Evolutionary conservation across 768 basidiomycete species (phyloP).

Genomic region (Mycena venus): DNA sequence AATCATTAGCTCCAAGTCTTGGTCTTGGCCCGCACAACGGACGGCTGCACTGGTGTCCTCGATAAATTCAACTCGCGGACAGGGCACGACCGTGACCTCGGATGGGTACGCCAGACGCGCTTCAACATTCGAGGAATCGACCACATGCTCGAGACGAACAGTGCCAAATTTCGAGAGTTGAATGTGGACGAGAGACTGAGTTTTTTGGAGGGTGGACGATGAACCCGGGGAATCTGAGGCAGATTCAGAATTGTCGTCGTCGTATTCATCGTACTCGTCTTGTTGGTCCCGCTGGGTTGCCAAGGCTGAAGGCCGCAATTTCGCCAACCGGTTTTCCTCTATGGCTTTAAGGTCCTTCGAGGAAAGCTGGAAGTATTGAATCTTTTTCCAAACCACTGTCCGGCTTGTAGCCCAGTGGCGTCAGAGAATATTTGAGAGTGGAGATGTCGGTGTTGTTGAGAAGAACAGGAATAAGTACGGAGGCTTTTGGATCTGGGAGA

Average conservation of each 20-base stretch:
- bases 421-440: slow-evolving; percentile 79
- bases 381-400: slow-evolving; percentile 56
- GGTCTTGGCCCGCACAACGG: slow-evolving; percentile 79
- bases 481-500: slow-evolving; percentile 64
- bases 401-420: slow-evolving; percentile 67
- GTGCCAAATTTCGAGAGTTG: slow-evolving; percentile 80
- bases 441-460: slow-evolving; percentile 91
- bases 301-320: slow-evolving; percentile 51
- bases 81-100: slow-evolving; percentile 83
- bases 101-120: slow-evolving; percentile 78
- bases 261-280: slow-evolving; percentile 77
- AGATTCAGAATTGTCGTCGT: slow-evolving; percentile 73
- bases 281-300: slow-evolving; percentile 45
- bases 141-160: slow-evolving; percentile 79
- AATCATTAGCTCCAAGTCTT: slow-evolving; percentile 69
- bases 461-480: slow-evolving; percentile 83
- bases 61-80: slow-evolving; percentile 82
- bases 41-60: slow-evolving; percentile 54
- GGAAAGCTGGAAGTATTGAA: slow-evolving; percentile 69
- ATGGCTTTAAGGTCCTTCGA: slow-evolving; percentile 77
- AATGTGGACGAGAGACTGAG: slow-evolving; percentile 82
- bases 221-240: slow-evolving; percentile 39
- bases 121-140: slow-evolving; percentile 77
- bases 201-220: slow-evolving; percentile 70
- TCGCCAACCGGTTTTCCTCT: slow-evolving; percentile 69